Evolutionary conservation across 2,329 filamentous ascomycete genomes (phyloP).

Genomic region (Neoascochyta sp.): DNA sequence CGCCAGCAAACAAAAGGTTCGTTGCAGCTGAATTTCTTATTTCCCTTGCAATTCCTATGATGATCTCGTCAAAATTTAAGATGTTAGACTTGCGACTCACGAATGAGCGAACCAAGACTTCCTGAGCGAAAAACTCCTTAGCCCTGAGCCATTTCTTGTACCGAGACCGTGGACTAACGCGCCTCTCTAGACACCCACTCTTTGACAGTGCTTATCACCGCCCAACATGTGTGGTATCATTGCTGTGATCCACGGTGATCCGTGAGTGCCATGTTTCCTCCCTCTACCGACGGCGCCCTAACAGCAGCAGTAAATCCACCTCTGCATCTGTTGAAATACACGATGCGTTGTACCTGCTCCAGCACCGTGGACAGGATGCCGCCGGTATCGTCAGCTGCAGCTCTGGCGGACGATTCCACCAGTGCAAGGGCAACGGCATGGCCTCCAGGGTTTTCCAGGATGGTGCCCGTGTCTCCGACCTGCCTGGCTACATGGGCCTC

Average conservation of each 20-base stretch:
- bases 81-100: slow-evolving; percentile 42
- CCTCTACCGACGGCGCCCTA: slow-evolving; percentile 11
- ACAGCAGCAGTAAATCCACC: slow-evolving; percentile 26
- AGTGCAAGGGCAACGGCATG: slow-evolving; percentile 88
- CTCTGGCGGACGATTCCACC: slow-evolving; percentile 74
- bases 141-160: slow-evolving; percentile 11
- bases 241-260: slow-evolving; percentile 47
- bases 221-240: slow-evolving; percentile 51
- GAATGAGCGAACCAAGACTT: slow-evolving; percentile 38
- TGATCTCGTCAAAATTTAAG: slow-evolving; percentile 38
- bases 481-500: slow-evolving; percentile 83
- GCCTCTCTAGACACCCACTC: slow-evolving; percentile 10
- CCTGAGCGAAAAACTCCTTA: slow-evolving; percentile 27
- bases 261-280: slow-evolving; percentile 19
- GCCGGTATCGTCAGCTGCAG: slow-evolving; percentile 76
- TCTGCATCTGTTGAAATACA: slow-evolving; percentile 45
- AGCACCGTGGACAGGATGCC: slow-evolving; percentile 78
- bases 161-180: slow-evolving; percentile 20
- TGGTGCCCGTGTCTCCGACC: slow-evolving; percentile 66
- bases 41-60: slow-evolving; percentile 19
- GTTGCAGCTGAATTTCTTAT: slow-evolving; percentile 3
- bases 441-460: slow-evolving; percentile 81
- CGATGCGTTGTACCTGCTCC: slow-evolving; percentile 40
- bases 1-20: slow-evolving; percentile 9
- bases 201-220: slow-evolving; percentile 4